Evolutionary conservation across 2,329 filamentous ascomycete species (phyloP).

Genomic region (Verticillium dahliae): DNA sequence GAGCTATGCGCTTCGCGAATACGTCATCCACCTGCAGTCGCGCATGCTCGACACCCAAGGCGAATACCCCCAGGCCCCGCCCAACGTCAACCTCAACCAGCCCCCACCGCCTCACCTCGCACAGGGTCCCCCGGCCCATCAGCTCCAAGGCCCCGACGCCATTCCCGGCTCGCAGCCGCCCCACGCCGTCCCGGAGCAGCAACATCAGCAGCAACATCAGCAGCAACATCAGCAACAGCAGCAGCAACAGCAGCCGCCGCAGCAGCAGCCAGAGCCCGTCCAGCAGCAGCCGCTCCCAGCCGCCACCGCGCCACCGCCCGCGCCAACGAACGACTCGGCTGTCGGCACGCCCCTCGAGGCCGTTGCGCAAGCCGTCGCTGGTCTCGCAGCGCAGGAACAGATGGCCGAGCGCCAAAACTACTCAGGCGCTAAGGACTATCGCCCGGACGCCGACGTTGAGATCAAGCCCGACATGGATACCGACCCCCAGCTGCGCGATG

Average conservation of each 20-base stretch:
- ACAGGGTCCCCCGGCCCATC: conserved; percentile 2
- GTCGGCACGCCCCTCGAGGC: conserved; percentile 36
- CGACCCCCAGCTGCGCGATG: conserved; percentile 43
- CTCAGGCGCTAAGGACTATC: conserved; percentile 24
- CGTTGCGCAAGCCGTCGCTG: conserved; percentile 42
- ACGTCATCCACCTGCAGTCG: conserved; percentile 84
- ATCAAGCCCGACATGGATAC: conserved; percentile 42
- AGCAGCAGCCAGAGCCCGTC: not conserved
- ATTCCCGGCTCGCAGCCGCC: not conserved
- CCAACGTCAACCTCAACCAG: conserved; percentile 65
- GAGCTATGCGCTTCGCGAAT: conserved; percentile 86
- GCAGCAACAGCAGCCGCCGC: not conserved
- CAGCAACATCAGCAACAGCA: not conserved
- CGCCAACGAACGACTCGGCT: conserved; percentile 11
- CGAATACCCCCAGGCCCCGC: conserved; percentile 77
- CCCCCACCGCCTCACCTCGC: conserved; percentile 26
- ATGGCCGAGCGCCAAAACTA: conserved; percentile 29
- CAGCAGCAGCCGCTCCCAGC: not conserved
- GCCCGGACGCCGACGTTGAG: conserved; percentile 32
- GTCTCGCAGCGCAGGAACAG: conserved; percentile 34
- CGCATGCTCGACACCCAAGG: conserved; percentile 76
- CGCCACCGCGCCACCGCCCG: conserved; percentile 3
- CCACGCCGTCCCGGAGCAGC: not conserved
- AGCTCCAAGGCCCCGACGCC: not conserved
- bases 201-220: not conserved